phyloP scores from a whole-genome alignment of 352 stramenopile genomes.

The Phytophthora hybrid region DNA sequence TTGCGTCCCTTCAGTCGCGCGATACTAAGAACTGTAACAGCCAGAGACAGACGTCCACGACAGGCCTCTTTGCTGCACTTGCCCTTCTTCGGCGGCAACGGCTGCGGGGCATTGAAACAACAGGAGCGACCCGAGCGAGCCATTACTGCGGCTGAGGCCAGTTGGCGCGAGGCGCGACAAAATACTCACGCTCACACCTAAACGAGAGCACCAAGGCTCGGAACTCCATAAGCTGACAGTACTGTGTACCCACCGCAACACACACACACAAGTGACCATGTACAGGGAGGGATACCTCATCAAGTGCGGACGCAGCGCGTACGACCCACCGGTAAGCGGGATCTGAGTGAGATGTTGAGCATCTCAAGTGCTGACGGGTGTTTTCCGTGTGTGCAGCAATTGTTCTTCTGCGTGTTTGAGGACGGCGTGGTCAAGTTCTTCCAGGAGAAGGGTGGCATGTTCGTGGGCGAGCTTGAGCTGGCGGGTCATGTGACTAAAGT shows the following conservation, averaged over 20 bases:
- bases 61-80: conserved; percentile 17
- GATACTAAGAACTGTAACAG: conserved; percentile 2
- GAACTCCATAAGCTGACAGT: neutral
- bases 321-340: conserved; percentile 57
- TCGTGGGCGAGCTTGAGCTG: conserved; percentile 69
- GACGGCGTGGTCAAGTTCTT: conserved; percentile 79
- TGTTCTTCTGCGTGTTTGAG: conserved; percentile 84
- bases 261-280: conserved; percentile 43
- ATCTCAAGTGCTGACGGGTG: neutral
- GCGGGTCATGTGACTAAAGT: conserved; percentile 81
- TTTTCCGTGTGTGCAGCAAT: conserved; percentile 35
- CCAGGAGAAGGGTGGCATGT: conserved; percentile 75
- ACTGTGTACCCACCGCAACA: neutral
- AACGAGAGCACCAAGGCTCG: neutral
- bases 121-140: conserved; percentile 3
- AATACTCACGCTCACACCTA: neutral
- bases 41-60: conserved; percentile 21
- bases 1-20: conserved; percentile 22
- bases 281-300: conserved; percentile 86
- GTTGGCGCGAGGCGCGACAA: conserved; percentile 16
- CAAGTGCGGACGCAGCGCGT: conserved; percentile 58
- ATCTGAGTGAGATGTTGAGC: conserved; percentile 1
- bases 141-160: conserved; percentile 16
- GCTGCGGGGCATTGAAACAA: conserved; percentile 24
- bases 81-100: conserved; percentile 3